Evolutionary conservation across 2,329 filamentous ascomycete genomes (phyloP), one percentile per base, ranked within the genome.

Genomic region (Neobulgaria alba): DNA sequence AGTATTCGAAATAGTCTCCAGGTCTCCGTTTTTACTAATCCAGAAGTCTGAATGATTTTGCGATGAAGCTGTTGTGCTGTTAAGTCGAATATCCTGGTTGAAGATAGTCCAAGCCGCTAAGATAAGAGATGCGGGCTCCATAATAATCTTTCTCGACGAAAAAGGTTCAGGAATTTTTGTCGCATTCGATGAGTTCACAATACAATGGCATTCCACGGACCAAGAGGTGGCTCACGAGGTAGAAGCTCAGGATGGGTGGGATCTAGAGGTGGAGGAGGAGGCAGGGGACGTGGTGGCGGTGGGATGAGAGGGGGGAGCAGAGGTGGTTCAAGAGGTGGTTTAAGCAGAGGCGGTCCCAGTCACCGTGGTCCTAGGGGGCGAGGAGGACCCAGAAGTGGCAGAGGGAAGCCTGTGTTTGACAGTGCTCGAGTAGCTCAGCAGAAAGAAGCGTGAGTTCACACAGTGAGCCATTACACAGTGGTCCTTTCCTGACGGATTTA

Each of bases 341-440:
- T 53, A 26, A 43, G 37, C 29, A 45, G 52, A 47, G 52, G 54
- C 33, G 48, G 52, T 31, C 34, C 55, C 43, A 43, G 51, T 18
- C 41, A 48, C 5, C 46, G 56, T 42, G 29, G 33, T 16, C 16
- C 21, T 14, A 14, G 43, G 42, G 47, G 45, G 14, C 29, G 40
- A 33, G 37, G 46, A 14, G 51, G 56, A 26, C 33, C 40, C 44
- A 42, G 55, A 52, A 41, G 56, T 34, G 56, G 56, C 15, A 46
- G 58, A 42, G 61, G 60, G 40, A 62, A 61, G 15, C 62, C 61
- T 21, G 62, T 61, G 26, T 74, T 73, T 44, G 63, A 69, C 47
- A 67, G 61, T 41, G 61, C 63, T 14, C 63, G 72, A 49, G 46
- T 73, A 40, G 67, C 66, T 32, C 61, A 68, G 37, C 60, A 66